Base-by-base conservation (phyloP, 2,329 filamentous ascomycete species). In the Microcyclosporella mali region DNA sequence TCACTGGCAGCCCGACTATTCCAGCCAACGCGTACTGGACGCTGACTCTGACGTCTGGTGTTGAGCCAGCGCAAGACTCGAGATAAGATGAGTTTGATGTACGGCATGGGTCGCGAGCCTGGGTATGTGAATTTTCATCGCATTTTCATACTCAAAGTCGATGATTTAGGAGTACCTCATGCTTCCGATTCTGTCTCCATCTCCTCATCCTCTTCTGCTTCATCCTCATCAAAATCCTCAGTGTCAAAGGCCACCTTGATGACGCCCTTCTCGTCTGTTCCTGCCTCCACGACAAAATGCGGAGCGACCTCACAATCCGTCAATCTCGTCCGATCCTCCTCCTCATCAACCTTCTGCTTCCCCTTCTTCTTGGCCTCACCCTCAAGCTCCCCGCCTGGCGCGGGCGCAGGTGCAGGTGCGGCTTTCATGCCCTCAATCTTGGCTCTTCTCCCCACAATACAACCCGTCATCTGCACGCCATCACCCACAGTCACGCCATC, bases 231-330 rank as follows among this genome's bases (percentile, higher is more conserved):
- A 12, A 65, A 59, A 4, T 55, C 66, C 16, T 60, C 62, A 27
- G 66, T 67, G 37, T 66, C 68, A 41, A 73, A 72, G 3, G 65
- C 70, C 66, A 80, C 79, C 58, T 81, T 78, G 59, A 79, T 81
- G 55, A 81, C 77, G 34, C 74, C 73, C 65, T 80, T 81, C 19
- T 71, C 70, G 45, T 80, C 76, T 6, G 72, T 84, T n/a, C 85
- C 78, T 58, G 94, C 89, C 34, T 89, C 82, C 1, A 95, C 75
- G 7, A 90, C 73, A 60, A 90, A 90, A 2, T 73, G 75, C 64
- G 95, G 87, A 63, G 95, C 88, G 4, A 97, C 83, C 66, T 97
- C 88, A 57, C 89, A 95, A 47, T 95, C 86, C 40, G 83, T 88
- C 53, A 97, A 67, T n/a, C 81, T 61, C 2, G 70, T 73, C 50